Conservation (phyloP, 1,284 basidiomycete genomes). For the Microstroma glucosiphilum region DNA sequence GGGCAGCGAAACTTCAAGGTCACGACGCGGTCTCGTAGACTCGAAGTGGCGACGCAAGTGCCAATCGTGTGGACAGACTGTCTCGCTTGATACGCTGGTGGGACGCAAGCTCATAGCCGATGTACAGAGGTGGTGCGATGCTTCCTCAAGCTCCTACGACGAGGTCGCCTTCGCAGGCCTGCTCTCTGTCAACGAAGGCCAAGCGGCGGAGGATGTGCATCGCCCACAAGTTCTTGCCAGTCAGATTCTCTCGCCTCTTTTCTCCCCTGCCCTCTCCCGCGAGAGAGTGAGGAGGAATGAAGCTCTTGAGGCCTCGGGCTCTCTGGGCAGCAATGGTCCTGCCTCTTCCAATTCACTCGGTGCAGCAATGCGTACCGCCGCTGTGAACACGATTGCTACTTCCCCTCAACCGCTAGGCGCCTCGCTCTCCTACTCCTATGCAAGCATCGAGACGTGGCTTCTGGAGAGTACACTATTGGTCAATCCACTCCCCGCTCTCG, state of each 20-base stretch:
- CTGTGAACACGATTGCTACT: not conserved
- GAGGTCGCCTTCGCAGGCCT: not conserved
- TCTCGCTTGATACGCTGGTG: not conserved
- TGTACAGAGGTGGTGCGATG: slow-evolving; percentile 3
- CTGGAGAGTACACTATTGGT: not conserved
- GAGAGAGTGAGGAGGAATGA: not conserved
- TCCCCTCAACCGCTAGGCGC: not conserved
- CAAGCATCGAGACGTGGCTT: not conserved
- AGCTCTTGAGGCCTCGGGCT: not conserved
- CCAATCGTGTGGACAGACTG: not conserved
- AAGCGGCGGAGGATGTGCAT: not conserved
- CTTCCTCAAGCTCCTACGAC: not conserved
- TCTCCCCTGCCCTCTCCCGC: not conserved
- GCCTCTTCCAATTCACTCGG: not conserved
- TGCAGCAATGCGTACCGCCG: slow-evolving; percentile 4
- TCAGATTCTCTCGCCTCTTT: slow-evolving; percentile 4
- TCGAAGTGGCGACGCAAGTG: not conserved
- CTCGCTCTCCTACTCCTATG: not conserved
- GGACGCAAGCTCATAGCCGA: not conserved
- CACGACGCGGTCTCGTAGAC: slow-evolving; percentile 1
- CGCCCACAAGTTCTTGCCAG: not conserved
- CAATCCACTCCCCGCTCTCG: slow-evolving; percentile 1
- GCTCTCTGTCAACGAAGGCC: not conserved
- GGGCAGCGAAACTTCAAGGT: not conserved
- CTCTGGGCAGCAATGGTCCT: slow-evolving; percentile 1